Evolutionary conservation across 2,329 filamentous ascomycete genomes (phyloP).

Genomic region (Phialocephala subalpina): DNA sequence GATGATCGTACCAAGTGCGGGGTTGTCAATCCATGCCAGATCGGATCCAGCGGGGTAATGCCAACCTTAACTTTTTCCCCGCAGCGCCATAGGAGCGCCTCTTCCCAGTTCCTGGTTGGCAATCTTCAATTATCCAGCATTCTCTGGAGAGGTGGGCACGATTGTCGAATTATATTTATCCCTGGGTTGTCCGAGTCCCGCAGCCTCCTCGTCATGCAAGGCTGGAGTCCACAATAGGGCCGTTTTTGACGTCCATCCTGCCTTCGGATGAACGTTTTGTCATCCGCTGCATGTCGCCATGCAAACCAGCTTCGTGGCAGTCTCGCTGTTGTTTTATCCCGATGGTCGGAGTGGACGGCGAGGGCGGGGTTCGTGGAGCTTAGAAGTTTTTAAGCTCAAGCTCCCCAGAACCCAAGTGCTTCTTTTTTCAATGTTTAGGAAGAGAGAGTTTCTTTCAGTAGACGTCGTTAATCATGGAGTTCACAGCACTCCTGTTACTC

Average conservation of each 20-base stretch:
- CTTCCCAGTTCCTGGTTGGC: constrained; percentile 12
- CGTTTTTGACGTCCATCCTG: constrained; percentile 2
- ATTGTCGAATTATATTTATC: not conserved
- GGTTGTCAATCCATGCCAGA: constrained; percentile 1
- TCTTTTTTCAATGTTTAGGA: too few relatives aligned
- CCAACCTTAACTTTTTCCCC: not conserved
- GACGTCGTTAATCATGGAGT: not conserved
- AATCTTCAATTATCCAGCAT: not conserved
- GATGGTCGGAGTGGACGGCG: not conserved
- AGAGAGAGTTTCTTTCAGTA: too few relatives aligned
- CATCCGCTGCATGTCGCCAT: not conserved
- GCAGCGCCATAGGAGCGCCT: constrained; percentile 4
- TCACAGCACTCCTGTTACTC: not conserved
- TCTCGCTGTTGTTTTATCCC: constrained; percentile 5
- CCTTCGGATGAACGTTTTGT: not conserved
- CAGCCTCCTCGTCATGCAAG: constrained; percentile 10
- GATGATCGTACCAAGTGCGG: not conserved
- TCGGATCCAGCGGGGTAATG: constrained; percentile 7
- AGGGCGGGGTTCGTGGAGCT: not conserved
- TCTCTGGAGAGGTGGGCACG: not conserved
- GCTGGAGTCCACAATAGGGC: constrained; percentile 15
- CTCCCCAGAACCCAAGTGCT: not conserved
- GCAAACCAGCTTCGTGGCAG: not conserved
- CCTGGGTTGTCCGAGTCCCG: not conserved
- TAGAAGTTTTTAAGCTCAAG: not conserved